Evolutionary conservation across 192 early-diverging fungal genomes (phyloP).

Genomic region (Backusella luteola): DNA sequence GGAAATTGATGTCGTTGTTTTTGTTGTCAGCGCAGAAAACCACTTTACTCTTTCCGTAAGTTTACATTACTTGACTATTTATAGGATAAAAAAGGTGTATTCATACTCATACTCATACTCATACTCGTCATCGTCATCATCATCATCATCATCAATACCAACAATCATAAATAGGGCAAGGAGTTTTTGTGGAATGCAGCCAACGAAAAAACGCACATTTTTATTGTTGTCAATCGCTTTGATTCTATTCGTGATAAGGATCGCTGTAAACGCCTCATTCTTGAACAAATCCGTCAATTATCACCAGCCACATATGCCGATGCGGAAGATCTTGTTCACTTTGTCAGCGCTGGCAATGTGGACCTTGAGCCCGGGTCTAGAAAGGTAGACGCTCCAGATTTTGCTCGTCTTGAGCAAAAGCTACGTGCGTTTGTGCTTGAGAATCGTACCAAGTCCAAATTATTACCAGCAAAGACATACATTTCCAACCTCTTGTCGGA

Average conservation of each 20-base stretch:
- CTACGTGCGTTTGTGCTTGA: slow-evolving; percentile 94
- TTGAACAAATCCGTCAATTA: slow-evolving; percentile 93
- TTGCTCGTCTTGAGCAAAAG: slow-evolving; percentile 79
- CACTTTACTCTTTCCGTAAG: slow-evolving; percentile 96
- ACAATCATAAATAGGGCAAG: slow-evolving; percentile 62
- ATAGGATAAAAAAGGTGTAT: not conserved
- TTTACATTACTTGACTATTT: not conserved
- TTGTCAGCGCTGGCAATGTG: slow-evolving; percentile 76
- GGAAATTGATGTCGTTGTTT: slow-evolving; percentile 98
- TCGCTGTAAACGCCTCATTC: slow-evolving; percentile 88
- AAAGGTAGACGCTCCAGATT: slow-evolving; percentile 52
- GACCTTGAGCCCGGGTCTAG: slow-evolving; percentile 32
- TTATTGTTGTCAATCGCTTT: slow-evolving; percentile 98
- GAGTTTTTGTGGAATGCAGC: slow-evolving; percentile 96
- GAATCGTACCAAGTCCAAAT: slow-evolving; percentile 93
- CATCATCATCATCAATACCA: not conserved
- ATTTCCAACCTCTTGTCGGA: slow-evolving; percentile 84
- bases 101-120: no score
- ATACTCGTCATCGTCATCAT: no score
- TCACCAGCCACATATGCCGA: slow-evolving; percentile 92
- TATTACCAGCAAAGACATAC: slow-evolving; percentile 92
- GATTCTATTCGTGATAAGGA: slow-evolving; percentile 94
- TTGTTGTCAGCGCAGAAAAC: slow-evolving; percentile 99
- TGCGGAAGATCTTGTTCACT: slow-evolving; percentile 92
- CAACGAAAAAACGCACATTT: slow-evolving; percentile 98